These are phyloP conservation scores for Camellia japonica DNA, from an alignment of 148 eudicot genomes.

Conservation along the genomic window DNA sequence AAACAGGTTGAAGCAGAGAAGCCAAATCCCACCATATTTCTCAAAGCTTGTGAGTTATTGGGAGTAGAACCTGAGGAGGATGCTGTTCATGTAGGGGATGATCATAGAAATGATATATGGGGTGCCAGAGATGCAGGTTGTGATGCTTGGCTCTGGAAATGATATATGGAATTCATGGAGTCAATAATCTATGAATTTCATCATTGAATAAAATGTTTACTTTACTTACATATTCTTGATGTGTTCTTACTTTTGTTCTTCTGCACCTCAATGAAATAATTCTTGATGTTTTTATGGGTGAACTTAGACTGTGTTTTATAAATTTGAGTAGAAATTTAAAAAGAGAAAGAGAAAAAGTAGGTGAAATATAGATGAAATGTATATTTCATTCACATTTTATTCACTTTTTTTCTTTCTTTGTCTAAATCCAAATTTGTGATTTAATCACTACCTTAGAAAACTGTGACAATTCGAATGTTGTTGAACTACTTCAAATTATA, in stretches of 20 bases:
- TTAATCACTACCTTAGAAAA: too few relatives aligned
- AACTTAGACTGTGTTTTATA: too few relatives aligned
- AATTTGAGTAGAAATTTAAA: too few relatives aligned
- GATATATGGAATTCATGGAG: slow-evolving; percentile 29
- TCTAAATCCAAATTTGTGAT: too few relatives aligned
- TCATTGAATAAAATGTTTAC: slow-evolving; percentile 29
- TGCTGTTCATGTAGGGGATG: slow-evolving; percentile 98
- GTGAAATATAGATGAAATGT: too few relatives aligned
- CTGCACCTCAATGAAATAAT: too few relatives aligned
- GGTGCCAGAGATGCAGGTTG: slow-evolving; percentile 37
- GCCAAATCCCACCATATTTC: slow-evolving; percentile 77
- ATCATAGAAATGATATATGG: slow-evolving; percentile 90
- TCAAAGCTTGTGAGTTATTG: slow-evolving; percentile 75
- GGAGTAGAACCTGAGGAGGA: slow-evolving; percentile 73
- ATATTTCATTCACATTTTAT: too few relatives aligned
- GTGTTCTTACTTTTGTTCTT: background rate
- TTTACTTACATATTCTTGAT: slow-evolving; percentile 31
- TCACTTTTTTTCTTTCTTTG: too few relatives aligned
- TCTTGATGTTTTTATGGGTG: too few relatives aligned
- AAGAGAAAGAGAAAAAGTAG: too few relatives aligned
- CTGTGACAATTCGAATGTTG: too few relatives aligned
- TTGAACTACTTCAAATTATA: too few relatives aligned
- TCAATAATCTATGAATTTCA: background rate
- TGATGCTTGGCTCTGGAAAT: slow-evolving; percentile 99
- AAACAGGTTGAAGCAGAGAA: slow-evolving; percentile 35